Base-by-base conservation (phyloP, 257 asterid genomes). In the Lithospermum erythrorhizon region DNA sequence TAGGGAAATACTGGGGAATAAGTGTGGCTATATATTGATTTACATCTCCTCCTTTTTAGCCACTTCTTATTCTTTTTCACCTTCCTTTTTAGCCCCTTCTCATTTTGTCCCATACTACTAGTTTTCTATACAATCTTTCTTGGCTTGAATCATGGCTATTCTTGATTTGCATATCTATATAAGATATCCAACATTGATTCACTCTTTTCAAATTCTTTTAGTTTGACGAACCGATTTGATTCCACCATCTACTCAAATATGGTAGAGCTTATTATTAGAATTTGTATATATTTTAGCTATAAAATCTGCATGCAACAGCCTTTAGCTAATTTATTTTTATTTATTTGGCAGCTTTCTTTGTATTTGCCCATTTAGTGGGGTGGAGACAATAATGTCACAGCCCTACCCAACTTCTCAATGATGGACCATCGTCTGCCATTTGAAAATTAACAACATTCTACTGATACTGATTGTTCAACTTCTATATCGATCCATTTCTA, bases 111-210 rank as follows among this genome's bases (percentile, higher is more conserved):
- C 56, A 61, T 53, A 24, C 30, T 30, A 53, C 18, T 53, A 58
- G 54, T 69, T 27, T 35, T 35, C 14, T 35, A 35, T 35, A 11
- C 14, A 35, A 35, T 6, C 71, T 75, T 78, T 76, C 82, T 78
- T 72, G 65, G 61, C 64, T 59, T 72, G 63, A 83, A 85, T 82
- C 70, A 82, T 78, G 69, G 63, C 59, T 73, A 49, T 21, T 65
- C 69, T 64, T 76, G 65, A 63, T 61, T 69, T 66, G 77, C 78
- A 72, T 68, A 78, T 78, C 84, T 85, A 80, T 76, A 75, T 35
- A 35, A 75, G 59, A 63, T 66, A 59, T 69, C 67, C 71, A 65
- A 78, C 75, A 74, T 47, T 66, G 61, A 75, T 67, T 75, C 69
- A 67, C 74, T 66, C 49, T 45, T 49, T 69, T 59, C 17, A 24